Percentiles rank a stretch among this genome's conserved stretches.
These are phyloP conservation scores for Aspergillus steynii DNA, from an alignment of 495 filamentous ascomycete genomes.

Conservation along the genomic window DNA sequence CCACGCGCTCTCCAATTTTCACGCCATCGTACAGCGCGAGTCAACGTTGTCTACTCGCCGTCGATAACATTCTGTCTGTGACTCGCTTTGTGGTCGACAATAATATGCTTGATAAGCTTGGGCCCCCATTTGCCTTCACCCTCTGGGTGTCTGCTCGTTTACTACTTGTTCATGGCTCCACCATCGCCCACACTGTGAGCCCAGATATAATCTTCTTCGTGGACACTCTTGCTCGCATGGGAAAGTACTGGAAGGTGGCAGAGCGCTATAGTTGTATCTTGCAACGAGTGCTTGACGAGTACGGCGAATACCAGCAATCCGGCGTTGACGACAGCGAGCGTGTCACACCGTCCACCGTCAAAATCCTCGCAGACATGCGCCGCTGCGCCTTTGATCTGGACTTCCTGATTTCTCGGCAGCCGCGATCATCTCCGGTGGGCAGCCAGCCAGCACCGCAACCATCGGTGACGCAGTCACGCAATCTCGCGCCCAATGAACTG, in stretches of 20 bases:
- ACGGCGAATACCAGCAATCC: slow-evolving; percentile 71
- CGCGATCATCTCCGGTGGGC: slow-evolving; percentile 50
- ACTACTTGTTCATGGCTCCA: slow-evolving; percentile 82
- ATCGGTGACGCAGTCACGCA: slow-evolving; percentile 47
- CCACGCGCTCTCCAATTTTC: slow-evolving; percentile 81
- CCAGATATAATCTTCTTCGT: slow-evolving; percentile 78
- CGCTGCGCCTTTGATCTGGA: slow-evolving; percentile 82
- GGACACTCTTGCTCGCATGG: slow-evolving; percentile 76
- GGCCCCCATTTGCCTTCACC: slow-evolving; percentile 85
- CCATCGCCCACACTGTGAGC: slow-evolving; percentile 77
- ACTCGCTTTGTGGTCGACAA: slow-evolving; percentile 72
- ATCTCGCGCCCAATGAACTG: slow-evolving; percentile 74
- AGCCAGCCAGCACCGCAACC: slow-evolving; percentile 37
- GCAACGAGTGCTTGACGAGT: slow-evolving; percentile 80
- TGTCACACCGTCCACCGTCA: slow-evolving; percentile 77
- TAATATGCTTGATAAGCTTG: slow-evolving; percentile 73
- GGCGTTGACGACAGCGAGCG: slow-evolving; percentile 57
- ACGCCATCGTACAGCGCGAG: slow-evolving; percentile 79
- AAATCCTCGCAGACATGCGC: slow-evolving; percentile 87
- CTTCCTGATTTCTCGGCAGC: slow-evolving; percentile 82
- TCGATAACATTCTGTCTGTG: slow-evolving; percentile 78
- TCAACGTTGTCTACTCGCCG: slow-evolving; percentile 76
- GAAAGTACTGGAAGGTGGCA: slow-evolving; percentile 80
- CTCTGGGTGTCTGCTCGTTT: slow-evolving; percentile 90
- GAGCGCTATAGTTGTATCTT: slow-evolving; percentile 79